These are phyloP conservation scores for Castanea crenata DNA, from an alignment of 306 rosid genomes.

Conservation along the genomic window DNA sequence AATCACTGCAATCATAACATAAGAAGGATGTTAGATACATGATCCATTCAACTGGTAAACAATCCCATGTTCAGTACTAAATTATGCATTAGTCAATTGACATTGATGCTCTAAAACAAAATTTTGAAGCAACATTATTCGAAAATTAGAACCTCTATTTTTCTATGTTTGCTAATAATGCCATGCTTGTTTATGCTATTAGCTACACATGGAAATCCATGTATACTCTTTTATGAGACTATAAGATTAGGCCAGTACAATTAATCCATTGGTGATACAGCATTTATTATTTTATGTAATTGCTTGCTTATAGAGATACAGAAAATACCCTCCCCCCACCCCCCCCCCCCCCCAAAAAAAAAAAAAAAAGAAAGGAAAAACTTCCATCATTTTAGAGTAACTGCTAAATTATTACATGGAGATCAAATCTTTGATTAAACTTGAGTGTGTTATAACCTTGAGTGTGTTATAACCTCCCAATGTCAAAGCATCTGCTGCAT, in stretches of 20 bases:
- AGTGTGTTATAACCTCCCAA: neutral
- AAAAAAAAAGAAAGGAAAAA: neutral
- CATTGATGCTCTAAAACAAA: too few species aligned
- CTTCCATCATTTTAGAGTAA: neutral
- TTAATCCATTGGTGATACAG: too few species aligned
- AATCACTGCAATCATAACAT: conserved; percentile 60
- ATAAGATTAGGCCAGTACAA: too few species aligned
- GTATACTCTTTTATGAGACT: too few species aligned
- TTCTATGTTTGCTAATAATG: too few species aligned
- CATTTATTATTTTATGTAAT: too few species aligned
- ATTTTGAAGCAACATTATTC: too few species aligned
- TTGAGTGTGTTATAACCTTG: neutral
- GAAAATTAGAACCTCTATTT: too few species aligned
- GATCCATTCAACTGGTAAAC: neutral
- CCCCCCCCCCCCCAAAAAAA: neutral
- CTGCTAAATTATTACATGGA: neutral
- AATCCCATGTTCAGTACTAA: neutral
- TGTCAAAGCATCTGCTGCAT: neutral
- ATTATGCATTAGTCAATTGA: too few species aligned
- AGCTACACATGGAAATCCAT: too few species aligned
- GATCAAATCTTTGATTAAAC: neutral
- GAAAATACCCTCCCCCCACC: neutral
- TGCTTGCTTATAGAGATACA: too few species aligned
- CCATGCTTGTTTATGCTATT: too few species aligned
- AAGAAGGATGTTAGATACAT: neutral